These are phyloP conservation scores for Trametes elegans DNA, from an alignment of 768 basidiomycete genomes.

Conservation along the genomic window DNA sequence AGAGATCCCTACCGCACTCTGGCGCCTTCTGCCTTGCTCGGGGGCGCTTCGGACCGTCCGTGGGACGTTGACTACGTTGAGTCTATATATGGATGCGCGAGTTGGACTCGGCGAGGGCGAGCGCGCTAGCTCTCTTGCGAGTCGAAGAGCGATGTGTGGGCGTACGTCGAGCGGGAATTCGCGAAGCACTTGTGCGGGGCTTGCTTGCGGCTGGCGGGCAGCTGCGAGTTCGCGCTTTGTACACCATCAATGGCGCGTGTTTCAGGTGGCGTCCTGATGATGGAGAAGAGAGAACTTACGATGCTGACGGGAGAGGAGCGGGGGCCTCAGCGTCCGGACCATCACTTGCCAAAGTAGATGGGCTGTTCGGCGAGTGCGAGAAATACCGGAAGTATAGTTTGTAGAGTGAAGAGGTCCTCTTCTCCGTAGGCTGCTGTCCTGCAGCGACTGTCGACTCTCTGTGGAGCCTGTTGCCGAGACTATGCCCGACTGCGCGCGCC, in stretches of 20 bases:
- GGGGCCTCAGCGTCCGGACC: too few species aligned
- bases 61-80: too few species aligned
- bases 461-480: background rate
- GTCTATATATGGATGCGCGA: background rate
- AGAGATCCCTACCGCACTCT: too few species aligned
- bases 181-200: background rate
- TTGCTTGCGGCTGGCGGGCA: background rate
- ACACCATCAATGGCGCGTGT: too few species aligned
- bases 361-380: background rate
- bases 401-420: background rate
- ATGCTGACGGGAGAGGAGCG: too few species aligned
- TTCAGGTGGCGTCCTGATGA: background rate
- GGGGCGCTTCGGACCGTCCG: background rate
- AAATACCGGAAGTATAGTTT: background rate
- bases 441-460: background rate
- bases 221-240: background rate
- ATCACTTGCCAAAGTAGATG: background rate
- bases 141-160: conserved; percentile 11
- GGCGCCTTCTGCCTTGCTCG: too few species aligned
- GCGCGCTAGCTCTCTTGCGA: conserved; percentile 3
- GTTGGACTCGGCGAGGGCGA: background rate
- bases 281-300: too few species aligned
- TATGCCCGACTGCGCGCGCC: background rate
- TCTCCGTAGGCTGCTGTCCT: background rate
- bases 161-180: conserved; percentile 13